Evolutionary conservation across 1,284 basidiomycete species (phyloP), one percentile per base, ranked within the genome.

Genomic region (Chondrostereum purpureum): DNA sequence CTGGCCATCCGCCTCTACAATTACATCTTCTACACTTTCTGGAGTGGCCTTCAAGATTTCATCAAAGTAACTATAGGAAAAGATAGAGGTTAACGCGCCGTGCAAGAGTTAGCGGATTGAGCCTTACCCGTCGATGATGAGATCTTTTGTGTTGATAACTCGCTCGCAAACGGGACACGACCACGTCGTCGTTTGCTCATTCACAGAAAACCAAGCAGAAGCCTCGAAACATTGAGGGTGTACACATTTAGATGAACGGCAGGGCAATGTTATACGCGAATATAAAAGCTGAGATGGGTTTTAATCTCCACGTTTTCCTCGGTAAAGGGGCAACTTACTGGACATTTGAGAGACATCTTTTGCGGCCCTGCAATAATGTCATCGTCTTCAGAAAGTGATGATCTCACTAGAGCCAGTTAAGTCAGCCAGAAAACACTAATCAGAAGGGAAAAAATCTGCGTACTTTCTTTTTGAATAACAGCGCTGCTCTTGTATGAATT

Each of bases 161-260:
- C 80, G 84, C 62, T 90, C 90, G 65, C 96, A 99, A 31, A 93
- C 85, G n/a, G 96, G 95, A 63, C 96, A 99, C 33, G 86, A 65
- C 88, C 92, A 99, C 22, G 92, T 93, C 0, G 96, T 96, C 4
- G 94, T 95, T 65, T 92, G 88, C 57, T 95, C 90, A 79, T 97
- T 99, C 60, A 96, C 82, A 17, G 86, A 87, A 56, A 88, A 92
- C 91, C 94, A 99, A 42, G 88, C 92, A 16, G 77, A 75, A 0
- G 94, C 93, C 63, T 99, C 96, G 62, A 99, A 99, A 64, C 96
- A 99, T 58, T 96, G 92, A 2, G 90, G 70, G 63, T 99, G 96
- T 17, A 88, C 80, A 60, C 96, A 99, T 50, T 76, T 70, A 11
- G 70, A 74, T 0, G 95, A 94, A 13, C 95, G 86, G 59, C 89